Evolutionary conservation across 164 flowering plant genomes (phyloP).

Genomic region (Warburgia ugandensis): DNA sequence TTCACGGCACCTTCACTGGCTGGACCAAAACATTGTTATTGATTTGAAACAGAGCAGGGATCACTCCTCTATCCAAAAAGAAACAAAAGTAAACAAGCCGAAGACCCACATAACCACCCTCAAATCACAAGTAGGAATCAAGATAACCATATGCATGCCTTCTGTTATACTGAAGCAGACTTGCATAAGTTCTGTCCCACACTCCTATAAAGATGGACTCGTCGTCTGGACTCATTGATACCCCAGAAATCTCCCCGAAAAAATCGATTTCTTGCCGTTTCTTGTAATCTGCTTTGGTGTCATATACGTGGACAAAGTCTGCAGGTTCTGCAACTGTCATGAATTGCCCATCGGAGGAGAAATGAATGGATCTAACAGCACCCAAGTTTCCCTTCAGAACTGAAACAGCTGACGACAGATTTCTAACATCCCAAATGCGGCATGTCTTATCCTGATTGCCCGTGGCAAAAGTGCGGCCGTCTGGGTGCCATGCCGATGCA

Average conservation of each 20-base stretch:
- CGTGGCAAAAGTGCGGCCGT: conserved; percentile 51
- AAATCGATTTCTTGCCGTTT: conserved; percentile 59
- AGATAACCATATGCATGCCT: conserved; percentile 37
- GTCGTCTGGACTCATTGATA: conserved; percentile 55
- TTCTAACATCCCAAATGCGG: conserved; percentile 57
- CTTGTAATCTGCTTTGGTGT: conserved; percentile 30
- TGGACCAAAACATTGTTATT: not conserved
- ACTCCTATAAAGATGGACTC: conserved; percentile 54
- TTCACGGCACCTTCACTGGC: not conserved
- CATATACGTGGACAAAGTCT: conserved; percentile 56
- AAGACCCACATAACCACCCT: not conserved
- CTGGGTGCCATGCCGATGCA: conserved; percentile 70
- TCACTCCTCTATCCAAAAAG: not conserved
- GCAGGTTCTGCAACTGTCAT: conserved; percentile 63
- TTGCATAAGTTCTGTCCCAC: conserved; percentile 64
- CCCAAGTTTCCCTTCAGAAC: conserved; percentile 51
- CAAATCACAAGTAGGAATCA: conserved; percentile 30
- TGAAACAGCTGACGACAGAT: conserved; percentile 33
- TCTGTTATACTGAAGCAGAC: conserved; percentile 49
- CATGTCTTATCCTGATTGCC: conserved; percentile 70
- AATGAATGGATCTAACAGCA: conserved; percentile 48
- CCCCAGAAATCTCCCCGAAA: conserved; percentile 67
- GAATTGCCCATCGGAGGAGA: conserved; percentile 52
- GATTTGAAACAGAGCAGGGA: not conserved
- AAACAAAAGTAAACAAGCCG: not conserved